Conservation (phyloP, 2,329 filamentous ascomycete genomes). For the Huntiella savannae region DNA sequence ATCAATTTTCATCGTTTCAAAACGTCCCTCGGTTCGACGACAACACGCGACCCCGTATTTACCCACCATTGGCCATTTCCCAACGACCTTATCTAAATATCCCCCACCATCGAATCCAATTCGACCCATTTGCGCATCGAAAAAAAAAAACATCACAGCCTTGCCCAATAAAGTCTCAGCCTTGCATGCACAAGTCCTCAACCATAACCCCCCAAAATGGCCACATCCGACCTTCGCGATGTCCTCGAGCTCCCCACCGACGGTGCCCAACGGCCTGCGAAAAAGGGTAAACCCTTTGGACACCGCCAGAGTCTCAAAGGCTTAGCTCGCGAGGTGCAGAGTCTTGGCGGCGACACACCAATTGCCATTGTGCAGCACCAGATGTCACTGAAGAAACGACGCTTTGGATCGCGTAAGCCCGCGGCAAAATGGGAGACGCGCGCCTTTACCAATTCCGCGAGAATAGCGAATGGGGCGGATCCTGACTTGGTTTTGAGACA, state of each 20-base stretch:
- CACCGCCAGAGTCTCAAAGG: slow-evolving; percentile 43
- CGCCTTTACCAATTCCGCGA: slow-evolving; percentile 60
- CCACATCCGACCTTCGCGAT: slow-evolving; percentile 67
- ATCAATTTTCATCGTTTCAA: too few relatives aligned
- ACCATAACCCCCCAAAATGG: slow-evolving; percentile 28
- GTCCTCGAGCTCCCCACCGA: slow-evolving; percentile 64
- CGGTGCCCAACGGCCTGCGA: slow-evolving; percentile 36
- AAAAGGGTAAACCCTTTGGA: slow-evolving; percentile 53
- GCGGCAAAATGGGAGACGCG: slow-evolving; percentile 45
- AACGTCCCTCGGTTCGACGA: too few relatives aligned
- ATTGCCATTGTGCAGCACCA: slow-evolving; percentile 46
- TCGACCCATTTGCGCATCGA: neutral
- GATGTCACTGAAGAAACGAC: slow-evolving; percentile 38
- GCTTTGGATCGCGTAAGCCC: slow-evolving; percentile 34
- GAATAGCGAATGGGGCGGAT: slow-evolving; percentile 30
- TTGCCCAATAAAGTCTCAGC: slow-evolving; percentile 1
- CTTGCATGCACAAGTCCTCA: neutral
- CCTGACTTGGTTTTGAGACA: slow-evolving; percentile 50
- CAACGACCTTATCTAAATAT: neutral
- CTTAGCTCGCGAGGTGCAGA: slow-evolving; percentile 46
- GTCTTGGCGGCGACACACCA: slow-evolving; percentile 44
- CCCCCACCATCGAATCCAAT: neutral
- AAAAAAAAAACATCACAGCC: slow-evolving; percentile 8
- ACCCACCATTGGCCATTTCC: neutral
- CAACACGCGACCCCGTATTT: neutral